Evolutionary conservation across 306 rosid species (phyloP), one percentile per base, ranked within the genome.

Genomic region (Neltuma alba): DNA sequence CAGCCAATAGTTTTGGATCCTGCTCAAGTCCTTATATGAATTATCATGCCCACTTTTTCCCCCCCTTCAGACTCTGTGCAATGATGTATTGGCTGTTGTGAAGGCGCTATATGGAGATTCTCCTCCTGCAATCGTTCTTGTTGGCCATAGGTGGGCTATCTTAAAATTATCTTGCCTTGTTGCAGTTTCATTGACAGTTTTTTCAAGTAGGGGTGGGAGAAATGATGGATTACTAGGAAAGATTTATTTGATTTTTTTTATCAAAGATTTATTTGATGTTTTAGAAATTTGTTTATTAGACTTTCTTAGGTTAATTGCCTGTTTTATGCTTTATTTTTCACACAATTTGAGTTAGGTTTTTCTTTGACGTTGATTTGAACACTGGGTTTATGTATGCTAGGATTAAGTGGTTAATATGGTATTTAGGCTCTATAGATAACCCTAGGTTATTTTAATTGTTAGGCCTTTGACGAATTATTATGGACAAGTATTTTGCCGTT

Each of bases 21-120:
- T 80, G 12, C 66, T 74, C 42, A 50, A 31, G 63, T 83, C 72
- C 81, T 83, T 65, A 37, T 64, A 77, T 15, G 18, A 72, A 40
- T 76, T 48, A 61, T 44, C 28, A 37, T 25, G 6, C 16, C 74
- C 41, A 40, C 70, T 66, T 42, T 70, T 80, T 52, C 90, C 89
- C 93, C 48, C 90, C 89, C 93, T 92, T 89, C 96, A 95, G 98
- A 95, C 98, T 58, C 88, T 95, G 92, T 90, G 98, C 84, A 87
- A 91, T 89, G 99, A 95, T 86, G 94, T 90, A 74, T 63, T 90
- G 73, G 90, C 88, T 84, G 93, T 94, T 85, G 72, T 92, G 81
- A 91, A 88, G 84, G 83, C 83, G 75, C 91, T 95, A 76, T 92
- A 86, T 58, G 90, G 94, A 38, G 89, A 90, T 75, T 91, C 98